These are phyloP conservation scores for Seminavis robusta DNA, from an alignment of 108 stramenopile genomes.

Conservation along the genomic window DNA sequence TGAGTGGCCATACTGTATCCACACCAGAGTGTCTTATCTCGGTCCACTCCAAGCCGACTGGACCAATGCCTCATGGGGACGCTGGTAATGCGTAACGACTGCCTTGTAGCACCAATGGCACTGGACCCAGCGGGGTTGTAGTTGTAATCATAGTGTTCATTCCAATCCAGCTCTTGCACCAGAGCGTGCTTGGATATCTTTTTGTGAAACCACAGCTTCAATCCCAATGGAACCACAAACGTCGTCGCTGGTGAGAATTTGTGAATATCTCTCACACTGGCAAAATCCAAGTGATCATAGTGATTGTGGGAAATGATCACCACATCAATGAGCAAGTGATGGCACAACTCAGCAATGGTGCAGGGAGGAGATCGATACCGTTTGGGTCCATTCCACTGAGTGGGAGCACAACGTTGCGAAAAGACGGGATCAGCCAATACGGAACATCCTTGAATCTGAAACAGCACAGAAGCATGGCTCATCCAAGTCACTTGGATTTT, in stretches of 20 bases:
- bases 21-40: constrained; percentile 78
- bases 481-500: constrained; percentile 49
- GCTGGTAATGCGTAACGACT: constrained; percentile 33
- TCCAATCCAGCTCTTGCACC: constrained; percentile 18
- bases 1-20: constrained; percentile 43
- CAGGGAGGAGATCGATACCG: constrained; percentile 39
- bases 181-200: not conserved
- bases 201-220: constrained; percentile 16
- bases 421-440: constrained; percentile 62
- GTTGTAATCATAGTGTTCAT: constrained; percentile 9
- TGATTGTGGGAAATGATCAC: constrained; percentile 66
- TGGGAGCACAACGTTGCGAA: constrained; percentile 20
- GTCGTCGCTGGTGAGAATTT: not conserved
- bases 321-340: constrained; percentile 30
- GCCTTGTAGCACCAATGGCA: too few relatives aligned
- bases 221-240: constrained; percentile 23
- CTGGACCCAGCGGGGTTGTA: constrained; percentile 16
- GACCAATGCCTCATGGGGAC: constrained; percentile 85
- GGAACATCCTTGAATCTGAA: constrained; percentile 39
- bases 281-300: constrained; percentile 60
- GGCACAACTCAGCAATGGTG: constrained; percentile 37
- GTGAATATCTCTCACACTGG: too few relatives aligned
- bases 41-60: constrained; percentile 60
- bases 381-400: constrained; percentile 41
- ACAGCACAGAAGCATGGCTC: constrained; percentile 47